Evolutionary conservation across 441 rosid species (phyloP).

Genomic region (Aquilaria agallochum): DNA sequence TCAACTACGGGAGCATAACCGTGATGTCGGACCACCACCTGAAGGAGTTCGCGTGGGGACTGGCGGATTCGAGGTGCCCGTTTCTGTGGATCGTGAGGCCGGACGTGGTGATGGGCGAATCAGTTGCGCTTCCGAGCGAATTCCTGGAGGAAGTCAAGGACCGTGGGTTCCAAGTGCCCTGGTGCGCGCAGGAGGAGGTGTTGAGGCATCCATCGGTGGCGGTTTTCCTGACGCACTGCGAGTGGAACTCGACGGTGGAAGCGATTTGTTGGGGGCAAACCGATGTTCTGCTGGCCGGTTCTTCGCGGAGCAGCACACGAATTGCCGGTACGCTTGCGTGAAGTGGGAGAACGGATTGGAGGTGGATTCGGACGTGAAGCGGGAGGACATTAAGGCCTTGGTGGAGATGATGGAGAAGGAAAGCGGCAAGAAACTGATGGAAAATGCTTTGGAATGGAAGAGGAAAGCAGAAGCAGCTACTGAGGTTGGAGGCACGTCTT

Average conservation of each 20-base stretch:
- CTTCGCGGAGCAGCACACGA: conserved; percentile 21
- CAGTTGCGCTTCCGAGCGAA: conserved; percentile 9
- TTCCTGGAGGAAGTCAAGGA: conserved; percentile 6
- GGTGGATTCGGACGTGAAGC: conserved; percentile 14
- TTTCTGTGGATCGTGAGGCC: conserved; percentile 28
- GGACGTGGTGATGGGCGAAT: conserved; percentile 14
- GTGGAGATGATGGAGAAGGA: conserved; percentile 24
- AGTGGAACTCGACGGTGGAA: conserved; percentile 22
- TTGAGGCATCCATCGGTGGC: conserved; percentile 17
- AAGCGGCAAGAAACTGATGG: conserved; percentile 16
- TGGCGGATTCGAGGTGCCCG: conserved; percentile 12
- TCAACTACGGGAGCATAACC: conserved; percentile 21
- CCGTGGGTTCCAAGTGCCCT: conserved; percentile 14
- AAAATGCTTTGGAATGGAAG: conserved; percentile 18
- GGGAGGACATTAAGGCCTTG: conserved; percentile 12
- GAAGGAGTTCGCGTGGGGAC: conserved; percentile 24
- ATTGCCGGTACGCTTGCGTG: conserved; percentile 14
- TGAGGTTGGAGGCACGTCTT: conserved; percentile 14
- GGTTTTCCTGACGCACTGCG: conserved; percentile 19
- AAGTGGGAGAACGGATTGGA: conserved; percentile 24
- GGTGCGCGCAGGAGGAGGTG: conserved; percentile 25
- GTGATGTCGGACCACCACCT: conserved; percentile 8
- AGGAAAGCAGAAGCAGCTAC: conserved; percentile 11
- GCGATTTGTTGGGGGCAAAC: conserved; percentile 17
- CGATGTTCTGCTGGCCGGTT: conserved; percentile 22